A percentile compares a stretch with the other conserved stretches of the same genome.
Evolutionary conservation across 164 flowering plant species (phyloP).

Genomic region (Pachysandra terminalis): DNA sequence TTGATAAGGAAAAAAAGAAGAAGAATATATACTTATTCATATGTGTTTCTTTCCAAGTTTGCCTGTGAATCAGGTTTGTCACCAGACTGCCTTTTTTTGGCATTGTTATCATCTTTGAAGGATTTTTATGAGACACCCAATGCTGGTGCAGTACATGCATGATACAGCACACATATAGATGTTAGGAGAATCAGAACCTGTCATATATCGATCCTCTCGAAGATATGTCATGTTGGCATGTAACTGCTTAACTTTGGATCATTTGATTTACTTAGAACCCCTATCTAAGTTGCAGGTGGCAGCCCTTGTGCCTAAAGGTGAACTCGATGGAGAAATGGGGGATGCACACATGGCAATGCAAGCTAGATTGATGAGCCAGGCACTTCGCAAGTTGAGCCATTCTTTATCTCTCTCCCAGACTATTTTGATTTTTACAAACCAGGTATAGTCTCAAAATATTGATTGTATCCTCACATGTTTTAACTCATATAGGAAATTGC

Average conservation of each 20-base stretch:
- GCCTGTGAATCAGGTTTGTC: background rate
- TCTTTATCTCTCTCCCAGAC: conserved; percentile 84
- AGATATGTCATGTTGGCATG: too few species aligned
- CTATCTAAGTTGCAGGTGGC: conserved; percentile 62
- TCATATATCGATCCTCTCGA: too few species aligned
- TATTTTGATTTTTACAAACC: conserved; percentile 78
- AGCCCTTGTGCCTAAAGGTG: conserved; percentile 94
- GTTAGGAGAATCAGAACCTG: too few species aligned
- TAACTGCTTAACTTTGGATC: background rate
- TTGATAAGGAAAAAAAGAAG: too few species aligned
- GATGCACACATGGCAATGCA: conserved; percentile 99
- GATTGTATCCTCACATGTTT: background rate
- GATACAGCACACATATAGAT: too few species aligned
- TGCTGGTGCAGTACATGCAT: too few species aligned
- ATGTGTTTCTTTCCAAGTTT: background rate
- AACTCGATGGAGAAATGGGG: conserved; percentile 99
- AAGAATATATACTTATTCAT: too few species aligned
- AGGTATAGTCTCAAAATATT: conserved; percentile 40
- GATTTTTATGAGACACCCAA: background rate
- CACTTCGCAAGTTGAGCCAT: conserved; percentile 91
- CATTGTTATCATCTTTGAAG: too few species aligned
- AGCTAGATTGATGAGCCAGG: conserved; percentile 98
- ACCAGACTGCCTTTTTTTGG: too few species aligned
- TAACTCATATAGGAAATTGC: background rate
- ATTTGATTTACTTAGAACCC: background rate